Base-by-base conservation (phyloP, 1,139 yeast genomes). In the Nakaseomyces uthaithaninus region DNA sequence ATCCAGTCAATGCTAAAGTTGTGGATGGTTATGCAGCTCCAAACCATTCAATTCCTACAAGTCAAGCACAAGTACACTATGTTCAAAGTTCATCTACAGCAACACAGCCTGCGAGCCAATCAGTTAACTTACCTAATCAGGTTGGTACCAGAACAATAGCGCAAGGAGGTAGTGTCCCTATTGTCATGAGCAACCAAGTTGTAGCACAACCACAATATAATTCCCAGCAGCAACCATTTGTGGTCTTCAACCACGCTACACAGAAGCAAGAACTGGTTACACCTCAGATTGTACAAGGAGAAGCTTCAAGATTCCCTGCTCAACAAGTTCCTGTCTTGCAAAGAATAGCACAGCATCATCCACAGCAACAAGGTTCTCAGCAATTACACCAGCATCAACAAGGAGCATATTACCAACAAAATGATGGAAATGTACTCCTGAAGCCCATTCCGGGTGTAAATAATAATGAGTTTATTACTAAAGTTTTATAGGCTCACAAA, bases 181-280 rank as follows among this genome's bases (percentile, higher is more conserved):
- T 31, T 10, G 35, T 31, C 6, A 11, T 31, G 8, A 25, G 35
- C 11, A 31, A 20, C n/a, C 25, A 31, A 20, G 17, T 20, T 11
- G 11, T 19, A 7, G 16, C 24, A 20, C 35, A 31, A 31, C 35
- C 19, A 20, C 25, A 20, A 20, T 20, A 31, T 8, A 10, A 15
- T 19, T n/a, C 35, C 4, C 24, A 19, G 20, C 24, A 31, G 17
- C 35, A 31, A 20, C 35, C 35, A n/a, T 31, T 31, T 31, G 35
- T 31, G 8, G 35, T 31, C 4, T 31, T 31, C 17, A 31, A 31
- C n/a, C 35, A 31, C 12, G 35, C 35, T 3, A 31, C 35, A n/a
- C 35, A 31, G 17, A 31, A 31, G 11, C 35, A 31, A 31, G 35
- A 31, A n/a, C 18, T 31, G 25, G 35, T 31, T 6, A 31, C 35